A percentile compares a stretch with the other conserved stretches of the same genome.
Evolutionary conservation across 1,284 basidiomycete species (phyloP).

Genomic region (Bjerkandera adusta): DNA sequence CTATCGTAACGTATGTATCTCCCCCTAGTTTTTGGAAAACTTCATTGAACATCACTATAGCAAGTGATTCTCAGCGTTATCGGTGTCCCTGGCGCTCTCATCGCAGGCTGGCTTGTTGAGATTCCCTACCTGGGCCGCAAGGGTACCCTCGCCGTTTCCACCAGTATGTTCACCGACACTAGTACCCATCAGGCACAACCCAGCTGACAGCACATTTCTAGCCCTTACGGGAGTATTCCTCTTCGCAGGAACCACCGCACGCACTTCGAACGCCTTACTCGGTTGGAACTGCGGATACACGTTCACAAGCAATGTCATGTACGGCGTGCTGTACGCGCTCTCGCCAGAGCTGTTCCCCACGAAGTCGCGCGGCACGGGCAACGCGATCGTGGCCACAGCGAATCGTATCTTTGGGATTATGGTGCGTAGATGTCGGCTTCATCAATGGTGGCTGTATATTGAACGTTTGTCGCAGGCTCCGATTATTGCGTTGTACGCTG

Average conservation of each 20-base stretch:
- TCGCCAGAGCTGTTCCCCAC: constrained; percentile 72
- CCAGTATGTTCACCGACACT: constrained; percentile 32
- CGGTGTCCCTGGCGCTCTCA: constrained; percentile 64
- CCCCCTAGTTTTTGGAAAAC: neutral
- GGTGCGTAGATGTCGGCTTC: constrained; percentile 32
- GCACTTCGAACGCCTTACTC: constrained; percentile 58
- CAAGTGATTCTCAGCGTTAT: constrained; percentile 68
- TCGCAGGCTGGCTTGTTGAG: constrained; percentile 62
- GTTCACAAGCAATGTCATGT: constrained; percentile 69
- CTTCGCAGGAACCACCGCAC: constrained; percentile 65
- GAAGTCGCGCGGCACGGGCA: constrained; percentile 71
- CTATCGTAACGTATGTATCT: constrained; percentile 58
- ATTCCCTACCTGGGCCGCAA: constrained; percentile 56
- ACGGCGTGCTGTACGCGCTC: constrained; percentile 67
- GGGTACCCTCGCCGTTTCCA: constrained; percentile 61
- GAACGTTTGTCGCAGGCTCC: constrained; percentile 45
- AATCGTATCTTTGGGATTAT: constrained; percentile 66
- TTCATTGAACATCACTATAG: constrained; percentile 27
- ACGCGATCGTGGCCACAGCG: constrained; percentile 59
- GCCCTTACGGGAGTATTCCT: constrained; percentile 68
- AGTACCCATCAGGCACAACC: neutral
- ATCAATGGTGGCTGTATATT: neutral
- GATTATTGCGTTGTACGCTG: constrained; percentile 62
- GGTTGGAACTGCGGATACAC: constrained; percentile 75
- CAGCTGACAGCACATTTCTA: constrained; percentile 23